Conservation (phyloP, 139 green algal genomes). For the Bryopsis sp. region DNA sequence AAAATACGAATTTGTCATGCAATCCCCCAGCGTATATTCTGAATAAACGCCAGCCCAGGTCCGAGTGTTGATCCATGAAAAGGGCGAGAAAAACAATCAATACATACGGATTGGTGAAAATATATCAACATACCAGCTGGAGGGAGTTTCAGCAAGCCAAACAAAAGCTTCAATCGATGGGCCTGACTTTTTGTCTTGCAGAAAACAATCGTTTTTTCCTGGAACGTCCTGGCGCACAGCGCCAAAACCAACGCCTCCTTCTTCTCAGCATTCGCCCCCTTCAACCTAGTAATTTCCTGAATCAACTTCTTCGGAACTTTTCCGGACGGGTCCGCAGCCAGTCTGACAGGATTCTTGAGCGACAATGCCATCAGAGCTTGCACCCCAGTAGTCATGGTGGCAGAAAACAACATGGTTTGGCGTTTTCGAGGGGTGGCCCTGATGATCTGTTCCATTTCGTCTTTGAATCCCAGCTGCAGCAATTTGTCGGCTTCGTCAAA, state of each 20-base stretch:
- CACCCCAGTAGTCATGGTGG: constrained; percentile 48
- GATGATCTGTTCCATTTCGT: constrained; percentile 63
- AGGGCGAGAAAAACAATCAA: neutral
- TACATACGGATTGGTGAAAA: neutral
- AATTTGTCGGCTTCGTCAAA: constrained; percentile 77
- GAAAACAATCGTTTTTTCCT: constrained; percentile 81
- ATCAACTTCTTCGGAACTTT: constrained; percentile 56
- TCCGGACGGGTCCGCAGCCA: constrained; percentile 73
- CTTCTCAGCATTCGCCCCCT: constrained; percentile 29
- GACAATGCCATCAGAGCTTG: constrained; percentile 60
- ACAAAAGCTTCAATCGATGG: constrained; percentile 90
- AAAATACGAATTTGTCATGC: constrained; percentile 40
- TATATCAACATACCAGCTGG: constrained; percentile 30
- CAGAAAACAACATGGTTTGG: constrained; percentile 93
- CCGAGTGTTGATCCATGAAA: too few relatives aligned
- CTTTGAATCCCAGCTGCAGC: constrained; percentile 25
- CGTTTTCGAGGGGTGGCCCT: constrained; percentile 64
- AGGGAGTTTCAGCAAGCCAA: constrained; percentile 75
- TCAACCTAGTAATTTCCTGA: constrained; percentile 31
- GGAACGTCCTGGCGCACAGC: constrained; percentile 65
- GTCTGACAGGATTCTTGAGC: constrained; percentile 72
- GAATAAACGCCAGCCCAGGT: too few relatives aligned
- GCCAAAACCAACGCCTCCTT: constrained; percentile 87
- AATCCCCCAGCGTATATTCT: constrained; percentile 44
- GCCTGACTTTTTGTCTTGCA: constrained; percentile 78